These are phyloP conservation scores for Cytospora leucostoma DNA, from an alignment of 2,329 filamentous ascomycete species.

Conservation along the genomic window DNA sequence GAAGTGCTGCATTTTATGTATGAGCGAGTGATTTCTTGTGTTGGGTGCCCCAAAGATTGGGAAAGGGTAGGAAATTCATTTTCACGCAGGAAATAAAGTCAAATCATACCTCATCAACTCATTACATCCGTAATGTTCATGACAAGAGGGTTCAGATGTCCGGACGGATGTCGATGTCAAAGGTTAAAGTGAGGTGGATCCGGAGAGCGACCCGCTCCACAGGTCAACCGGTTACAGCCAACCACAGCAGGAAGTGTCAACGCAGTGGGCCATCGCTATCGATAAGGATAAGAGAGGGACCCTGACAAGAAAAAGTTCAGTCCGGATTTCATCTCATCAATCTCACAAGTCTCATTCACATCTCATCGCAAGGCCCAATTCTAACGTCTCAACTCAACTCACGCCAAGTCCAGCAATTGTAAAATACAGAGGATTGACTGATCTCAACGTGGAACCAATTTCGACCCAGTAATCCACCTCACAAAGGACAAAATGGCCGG, in stretches of 20 bases:
- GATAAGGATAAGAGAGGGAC: slow-evolving; percentile 15
- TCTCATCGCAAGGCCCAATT: neutral
- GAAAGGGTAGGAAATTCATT: neutral
- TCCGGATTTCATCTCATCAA: neutral
- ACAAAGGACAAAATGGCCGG: slow-evolving; percentile 14
- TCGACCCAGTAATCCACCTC: neutral
- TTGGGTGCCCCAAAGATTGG: neutral
- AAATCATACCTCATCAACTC: neutral
- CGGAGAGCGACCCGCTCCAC: neutral
- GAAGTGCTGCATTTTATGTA: neutral
- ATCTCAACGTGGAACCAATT: neutral
- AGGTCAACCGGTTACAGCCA: neutral
- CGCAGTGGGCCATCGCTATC: neutral
- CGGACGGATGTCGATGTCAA: neutral
- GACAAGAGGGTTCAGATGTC: neutral
- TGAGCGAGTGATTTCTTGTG: neutral
- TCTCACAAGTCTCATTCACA: slow-evolving; percentile 3
- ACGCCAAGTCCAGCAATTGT: neutral
- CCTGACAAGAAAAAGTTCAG: slow-evolving; percentile 19
- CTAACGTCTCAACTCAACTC: neutral
- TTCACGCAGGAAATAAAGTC: neutral
- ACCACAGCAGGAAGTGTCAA: neutral
- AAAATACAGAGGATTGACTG: neutral
- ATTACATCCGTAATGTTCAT: neutral
- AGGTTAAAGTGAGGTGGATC: neutral